Percentiles rank a stretch among this genome's conserved stretches.
phyloP scores from a whole-genome alignment of 1,139 yeast genomes.

The Candida glucosophila region DNA sequence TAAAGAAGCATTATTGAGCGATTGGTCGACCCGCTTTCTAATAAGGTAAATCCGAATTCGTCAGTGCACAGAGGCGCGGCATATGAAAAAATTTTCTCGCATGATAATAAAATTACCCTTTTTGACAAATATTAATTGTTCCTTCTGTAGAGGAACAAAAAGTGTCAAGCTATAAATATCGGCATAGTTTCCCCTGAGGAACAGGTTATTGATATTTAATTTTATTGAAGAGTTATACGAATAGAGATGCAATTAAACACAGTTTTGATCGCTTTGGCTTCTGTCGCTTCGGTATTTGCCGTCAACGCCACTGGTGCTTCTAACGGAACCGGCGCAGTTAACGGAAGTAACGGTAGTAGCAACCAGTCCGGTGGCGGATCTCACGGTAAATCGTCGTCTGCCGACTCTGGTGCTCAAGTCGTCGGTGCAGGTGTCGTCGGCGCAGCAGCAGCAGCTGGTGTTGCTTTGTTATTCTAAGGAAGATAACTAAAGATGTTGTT shows the following conservation, averaged over 20 bases:
- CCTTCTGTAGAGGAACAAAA: too few species aligned
- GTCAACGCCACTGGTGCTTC: constrained; percentile 29
- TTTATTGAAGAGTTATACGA: constrained; percentile 1
- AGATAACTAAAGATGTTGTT: too few species aligned
- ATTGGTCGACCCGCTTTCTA: too few species aligned
- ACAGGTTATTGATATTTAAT: constrained; percentile 1
- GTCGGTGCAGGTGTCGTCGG: constrained; percentile 28
- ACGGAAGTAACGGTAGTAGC: too few species aligned
- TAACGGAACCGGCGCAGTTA: constrained; percentile 18
- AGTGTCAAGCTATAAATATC: constrained; percentile 1
- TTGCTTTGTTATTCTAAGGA: constrained; percentile 34
- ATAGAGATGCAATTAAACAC: constrained; percentile 37
- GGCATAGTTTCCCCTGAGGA: neutral
- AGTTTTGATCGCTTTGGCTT: constrained; percentile 37
- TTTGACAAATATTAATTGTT: too few species aligned
- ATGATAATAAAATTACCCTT: too few species aligned
- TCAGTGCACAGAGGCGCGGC: too few species aligned
- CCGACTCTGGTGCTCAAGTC: constrained; percentile 11
- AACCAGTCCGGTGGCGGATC: too few species aligned
- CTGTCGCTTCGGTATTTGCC: constrained; percentile 37
- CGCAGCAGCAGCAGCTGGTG: constrained; percentile 39
- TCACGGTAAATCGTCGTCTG: too few species aligned
- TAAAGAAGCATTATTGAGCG: too few species aligned
- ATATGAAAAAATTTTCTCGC: too few species aligned
- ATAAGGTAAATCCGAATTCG: too few species aligned